Evolutionary conservation across 768 basidiomycete genomes (phyloP).

Genomic region (Suillus americanus): DNA sequence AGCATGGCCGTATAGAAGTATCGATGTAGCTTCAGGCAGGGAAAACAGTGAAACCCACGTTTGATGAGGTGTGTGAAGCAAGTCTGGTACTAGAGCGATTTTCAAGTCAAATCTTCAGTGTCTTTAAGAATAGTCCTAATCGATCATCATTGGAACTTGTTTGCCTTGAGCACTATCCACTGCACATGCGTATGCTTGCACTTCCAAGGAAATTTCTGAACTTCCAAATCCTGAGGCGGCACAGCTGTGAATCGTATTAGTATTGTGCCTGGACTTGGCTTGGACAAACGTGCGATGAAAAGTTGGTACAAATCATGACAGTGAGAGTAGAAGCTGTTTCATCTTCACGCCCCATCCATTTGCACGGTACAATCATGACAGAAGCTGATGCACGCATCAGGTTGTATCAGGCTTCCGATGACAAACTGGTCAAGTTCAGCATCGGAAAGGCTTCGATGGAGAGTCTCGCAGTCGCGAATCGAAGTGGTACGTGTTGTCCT

Average conservation of each 20-base stretch:
- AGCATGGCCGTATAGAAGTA: slow-evolving; percentile 54
- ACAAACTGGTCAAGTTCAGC: slow-evolving; percentile 61
- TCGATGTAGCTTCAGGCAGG: too few species aligned
- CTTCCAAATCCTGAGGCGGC: background rate
- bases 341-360: background rate
- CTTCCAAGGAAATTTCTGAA: background rate
- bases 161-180: background rate
- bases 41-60: background rate
- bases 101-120: background rate
- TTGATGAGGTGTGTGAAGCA: slow-evolving; percentile 1
- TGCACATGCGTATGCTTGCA: background rate
- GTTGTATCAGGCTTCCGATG: slow-evolving; percentile 47
- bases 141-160: background rate
- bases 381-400: slow-evolving; percentile 53
- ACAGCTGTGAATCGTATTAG: background rate
- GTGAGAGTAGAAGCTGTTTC: background rate
- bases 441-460: slow-evolving; percentile 69
- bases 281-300: slow-evolving; percentile 11
- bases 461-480: slow-evolving; percentile 65
- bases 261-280: background rate
- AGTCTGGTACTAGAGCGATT: background rate
- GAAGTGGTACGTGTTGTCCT: slow-evolving; percentile 40
- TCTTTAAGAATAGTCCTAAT: background rate
- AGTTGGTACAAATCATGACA: background rate
- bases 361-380: slow-evolving; percentile 32